phyloP scores from a whole-genome alignment of 495 filamentous ascomycete genomes.

The Chaetomium fimeti region DNA sequence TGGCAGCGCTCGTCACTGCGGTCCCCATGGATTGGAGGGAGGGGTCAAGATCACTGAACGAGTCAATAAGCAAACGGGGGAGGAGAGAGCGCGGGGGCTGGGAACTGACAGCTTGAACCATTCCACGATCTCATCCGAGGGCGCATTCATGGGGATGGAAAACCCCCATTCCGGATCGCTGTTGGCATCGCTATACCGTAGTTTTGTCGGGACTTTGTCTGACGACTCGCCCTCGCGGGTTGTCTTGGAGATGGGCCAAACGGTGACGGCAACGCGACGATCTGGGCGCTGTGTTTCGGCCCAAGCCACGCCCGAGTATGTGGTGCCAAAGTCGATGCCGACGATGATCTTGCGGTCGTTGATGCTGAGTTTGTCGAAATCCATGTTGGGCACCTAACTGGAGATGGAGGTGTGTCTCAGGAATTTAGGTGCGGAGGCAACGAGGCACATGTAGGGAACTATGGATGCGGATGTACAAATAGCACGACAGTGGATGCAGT shows the following conservation, averaged over 20 bases:
- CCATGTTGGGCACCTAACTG: slow-evolving; percentile 24
- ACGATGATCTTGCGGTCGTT: slow-evolving; percentile 37
- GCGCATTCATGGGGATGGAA: slow-evolving; percentile 41
- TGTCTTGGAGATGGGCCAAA: slow-evolving; percentile 46
- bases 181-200: slow-evolving; percentile 38
- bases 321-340: slow-evolving; percentile 36
- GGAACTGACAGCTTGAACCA: slow-evolving; percentile 56
- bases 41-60: slow-evolving; percentile 29
- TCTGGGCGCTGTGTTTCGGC: slow-evolving; percentile 33
- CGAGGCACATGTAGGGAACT: not conserved
- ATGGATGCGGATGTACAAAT: not conserved
- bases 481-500: too few relatives aligned
- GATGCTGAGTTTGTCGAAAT: slow-evolving; percentile 32
- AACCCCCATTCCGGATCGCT: slow-evolving; percentile 52
- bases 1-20: slow-evolving; percentile 37
- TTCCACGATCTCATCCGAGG: slow-evolving; percentile 43
- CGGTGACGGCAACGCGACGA: slow-evolving; percentile 40
- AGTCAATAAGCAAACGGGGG: not conserved
- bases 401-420: too few relatives aligned
- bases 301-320: slow-evolving; percentile 35
- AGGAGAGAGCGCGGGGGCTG: not conserved
- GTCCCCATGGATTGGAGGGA: slow-evolving; percentile 31
- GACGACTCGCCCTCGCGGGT: slow-evolving; percentile 39
- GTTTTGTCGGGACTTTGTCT: slow-evolving; percentile 51
- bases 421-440: not conserved